Base-by-base conservation (phyloP, 1,284 basidiomycete species). In the Pterulicium gracile region DNA sequence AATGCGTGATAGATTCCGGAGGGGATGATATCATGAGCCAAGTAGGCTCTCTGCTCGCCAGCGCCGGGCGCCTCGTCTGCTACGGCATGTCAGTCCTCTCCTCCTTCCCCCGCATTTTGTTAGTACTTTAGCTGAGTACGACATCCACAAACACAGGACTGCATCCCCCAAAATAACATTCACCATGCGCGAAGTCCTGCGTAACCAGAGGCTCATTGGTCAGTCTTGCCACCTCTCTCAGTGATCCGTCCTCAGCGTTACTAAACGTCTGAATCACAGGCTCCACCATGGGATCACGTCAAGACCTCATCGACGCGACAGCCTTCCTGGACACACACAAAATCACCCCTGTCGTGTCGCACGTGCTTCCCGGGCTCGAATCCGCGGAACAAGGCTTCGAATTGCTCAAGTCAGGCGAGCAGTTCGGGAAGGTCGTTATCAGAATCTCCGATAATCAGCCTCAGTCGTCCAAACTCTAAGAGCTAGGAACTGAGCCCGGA, bases 201-300 rank as follows among this genome's bases (percentile, higher is more conserved):
- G 73, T 54, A 87, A 89, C 55, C 76, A 86, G 43, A 77, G 81
- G 48, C 64, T 93, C 32, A 68, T 88, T 36, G 88, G 87, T 85
- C 45, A 42, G 69, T 63, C 19, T 34, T 34, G 32, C 21, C 24
- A 21, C 46, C 42, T 42, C 39, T 32, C 50, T 46, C 47, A 18
- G 20, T 52, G 23, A 43, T n/a, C n/a, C n/a, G n/a, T n/a, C n/a
- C n/a, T 46, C 42, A 23, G 22, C 20, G 17, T 47, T 51, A 43
- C 24, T 47, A 32, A 7, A 17, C n/a, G 7, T 7, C 36, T 39
- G 5, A 13, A 17, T 39, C 42, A 43, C 54, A 85, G 83, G 84
- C 40, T 83, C 85, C 0, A 89, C 85, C 17, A 88, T 93, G 84
- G 90, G 88, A 12, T 89, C 87, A n/a, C 73, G 73, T 47, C 67